Base-by-base conservation (phyloP, 768 basidiomycete species). In the Austroboletus festivus region DNA sequence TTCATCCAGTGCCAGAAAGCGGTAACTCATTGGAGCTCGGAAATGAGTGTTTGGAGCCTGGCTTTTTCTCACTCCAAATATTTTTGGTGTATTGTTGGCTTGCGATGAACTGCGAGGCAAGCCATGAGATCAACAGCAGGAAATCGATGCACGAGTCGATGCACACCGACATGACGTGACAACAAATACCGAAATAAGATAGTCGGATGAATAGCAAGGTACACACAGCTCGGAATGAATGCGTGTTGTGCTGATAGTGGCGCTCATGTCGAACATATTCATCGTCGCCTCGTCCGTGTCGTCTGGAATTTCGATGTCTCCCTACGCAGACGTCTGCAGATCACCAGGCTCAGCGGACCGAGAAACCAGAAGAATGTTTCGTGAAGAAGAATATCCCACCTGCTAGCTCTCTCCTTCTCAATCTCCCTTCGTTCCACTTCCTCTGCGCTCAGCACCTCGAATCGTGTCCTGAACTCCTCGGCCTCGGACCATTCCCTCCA, bases 401-500 rank as follows among this genome's bases (percentile, higher is more conserved):
- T 74, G 59, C 84, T 89, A 1, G 89, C 88, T 50, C 92, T 73
- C 70, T 90, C 93, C 62, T 83, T 80, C 72, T 94, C 93, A 37
- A 88, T 70, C 71, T 96, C 93, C 60, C 90, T 79, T 69, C 82
- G 75, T 68, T 94, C 94, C 49, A 97, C 84, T 65, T 99, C 96
- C 68, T 97, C 96, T 18, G 84, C 79, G 3, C 75, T 90, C 54
- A 98, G 64, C 55, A 89, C 85, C 68, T 96, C 85, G 65, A 96
- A 86, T 43, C 83, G 76, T 33, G 96, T 97, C 54, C 81, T 78
- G 66, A 90, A 96, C 65, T 94, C 91, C 61, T 89, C 89, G 30
- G 87, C 82, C 63, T 96, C 95, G 28, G 76, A 78, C 93, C 93
- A 98, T 63, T 97, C 95, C 38, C 93, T 72, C 95, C 95, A 98